Percentiles rank a stretch among this genome's conserved stretches.
These are phyloP conservation scores for Xylaria sp. DNA, from an alignment of 2,329 filamentous ascomycete species.

Conservation along the genomic window DNA sequence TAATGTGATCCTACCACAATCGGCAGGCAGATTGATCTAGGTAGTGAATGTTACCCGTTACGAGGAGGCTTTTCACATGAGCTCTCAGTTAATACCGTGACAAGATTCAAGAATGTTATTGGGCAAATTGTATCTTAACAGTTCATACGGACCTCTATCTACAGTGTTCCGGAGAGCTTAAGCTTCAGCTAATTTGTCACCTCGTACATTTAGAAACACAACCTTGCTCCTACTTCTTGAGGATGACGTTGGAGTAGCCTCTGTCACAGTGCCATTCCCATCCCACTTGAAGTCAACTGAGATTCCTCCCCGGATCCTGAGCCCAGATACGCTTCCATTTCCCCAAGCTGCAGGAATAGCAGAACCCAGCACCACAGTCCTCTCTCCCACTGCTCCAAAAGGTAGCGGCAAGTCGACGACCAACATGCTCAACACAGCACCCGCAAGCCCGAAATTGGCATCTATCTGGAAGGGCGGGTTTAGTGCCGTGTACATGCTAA, in stretches of 20 bases:
- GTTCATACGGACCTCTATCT: not conserved
- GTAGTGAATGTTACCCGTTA: not conserved
- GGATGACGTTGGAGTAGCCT: slow-evolving; percentile 13
- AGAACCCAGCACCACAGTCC: slow-evolving; percentile 57
- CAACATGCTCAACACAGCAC: slow-evolving; percentile 62
- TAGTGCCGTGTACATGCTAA: slow-evolving; percentile 61
- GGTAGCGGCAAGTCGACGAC: slow-evolving; percentile 58
- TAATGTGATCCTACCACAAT: not conserved
- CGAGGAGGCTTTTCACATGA: no score
- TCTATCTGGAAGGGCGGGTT: slow-evolving; percentile 67
- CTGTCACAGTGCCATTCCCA: slow-evolving; percentile 36
- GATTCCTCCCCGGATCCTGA: slow-evolving; percentile 57
- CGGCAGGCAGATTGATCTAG: no score
- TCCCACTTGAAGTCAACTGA: slow-evolving; percentile 58
- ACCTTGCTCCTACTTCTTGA: not conserved
- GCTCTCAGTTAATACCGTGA: not conserved
- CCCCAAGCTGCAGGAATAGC: slow-evolving; percentile 59
- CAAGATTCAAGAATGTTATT: not conserved
- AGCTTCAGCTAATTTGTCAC: slow-evolving; percentile 18
- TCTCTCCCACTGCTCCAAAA: slow-evolving; percentile 33
- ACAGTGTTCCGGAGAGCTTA: not conserved
- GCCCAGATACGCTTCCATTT: slow-evolving; percentile 55
- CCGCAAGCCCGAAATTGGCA: slow-evolving; percentile 65
- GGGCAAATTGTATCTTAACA: not conserved
- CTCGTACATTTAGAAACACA: slow-evolving; percentile 26